Percentiles rank a stretch among this genome's conserved stretches.
Conservation (phyloP, 805 yeast species). For the Suhomyces pyralidae region DNA sequence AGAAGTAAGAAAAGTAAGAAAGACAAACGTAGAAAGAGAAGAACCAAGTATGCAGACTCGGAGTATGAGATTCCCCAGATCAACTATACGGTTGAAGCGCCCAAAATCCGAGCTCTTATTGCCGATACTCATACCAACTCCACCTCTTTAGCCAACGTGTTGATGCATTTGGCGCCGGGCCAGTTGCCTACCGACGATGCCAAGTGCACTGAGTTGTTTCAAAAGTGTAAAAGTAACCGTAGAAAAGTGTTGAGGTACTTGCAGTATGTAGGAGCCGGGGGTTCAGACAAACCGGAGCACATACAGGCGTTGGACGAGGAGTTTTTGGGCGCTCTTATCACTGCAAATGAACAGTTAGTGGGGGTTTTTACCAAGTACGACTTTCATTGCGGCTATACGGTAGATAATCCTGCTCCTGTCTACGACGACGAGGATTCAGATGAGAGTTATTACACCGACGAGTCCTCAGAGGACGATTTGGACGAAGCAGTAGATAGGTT, state of each 20-base stretch:
- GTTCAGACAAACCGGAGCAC: conserved; percentile 24
- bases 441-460: conserved; percentile 38
- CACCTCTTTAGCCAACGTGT: conserved; percentile 58
- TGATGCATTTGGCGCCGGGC: conserved; percentile 39
- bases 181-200: conserved; percentile 62
- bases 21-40: conserved; percentile 9
- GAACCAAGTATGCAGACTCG: conserved; percentile 40
- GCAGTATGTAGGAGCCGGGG: conserved; percentile 67
- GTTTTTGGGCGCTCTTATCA: conserved; percentile 79
- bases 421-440: conserved; percentile 23
- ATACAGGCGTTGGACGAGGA: conserved; percentile 58
- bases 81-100: conserved; percentile 66
- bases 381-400: conserved; percentile 41
- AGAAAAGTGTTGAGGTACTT: conserved; percentile 76
- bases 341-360: conserved; percentile 89
- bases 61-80: conserved; percentile 65
- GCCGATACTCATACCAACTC: conserved; percentile 77
- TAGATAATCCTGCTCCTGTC: conserved; percentile 38
- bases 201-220: conserved; percentile 62
- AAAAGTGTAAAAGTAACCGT: conserved; percentile 70
- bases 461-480: conserved; percentile 31
- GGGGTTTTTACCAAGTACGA: conserved; percentile 69
- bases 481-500: conserved; percentile 6
- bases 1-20: conserved; percentile 4
- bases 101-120: conserved; percentile 62